Evolutionary conservation across 306 rosid species (phyloP), one percentile per base, ranked within the genome.

Genomic region (Psophocarpus tetragonolobus): DNA sequence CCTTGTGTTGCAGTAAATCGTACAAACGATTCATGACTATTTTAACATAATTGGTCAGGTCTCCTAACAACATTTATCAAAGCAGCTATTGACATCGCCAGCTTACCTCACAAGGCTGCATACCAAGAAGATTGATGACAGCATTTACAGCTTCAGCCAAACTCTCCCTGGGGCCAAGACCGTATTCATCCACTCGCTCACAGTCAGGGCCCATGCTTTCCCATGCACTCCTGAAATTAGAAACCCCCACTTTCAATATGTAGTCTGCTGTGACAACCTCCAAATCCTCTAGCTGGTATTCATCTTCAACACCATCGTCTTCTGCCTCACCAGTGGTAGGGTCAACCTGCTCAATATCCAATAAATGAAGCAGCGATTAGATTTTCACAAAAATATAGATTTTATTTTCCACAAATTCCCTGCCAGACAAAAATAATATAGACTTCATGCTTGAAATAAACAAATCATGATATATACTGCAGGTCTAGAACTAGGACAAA

Each of bases 61-160:
- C 45, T 61, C 74, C 33, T 53, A 61, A 64, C 39, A 57, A 71
- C 60, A 57, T 60, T 73, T 36, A 71, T 20, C 21, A 30, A 42
- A 51, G 74, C 17, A 71, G 30, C 68, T 26, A 51, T 17, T 77
- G 20, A 50, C 54, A 73, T 68, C 20, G 61, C 45, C 61, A 45
- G 85, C 81, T 68, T 85, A 95, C 99, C 96, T 92, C 99, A 64
- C 99, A 95, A 26, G 99, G 98, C 80, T 95, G 97, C 99, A 95
- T 56, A 83, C 99, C 99, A 18, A 95, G 96, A 85, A 95, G 97
- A 79, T 76, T 86, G 76, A 91, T 87, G 81, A 95, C 99, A 53
- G 93, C 74, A 81, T 71, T 86, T 73, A 92, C 98, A 81, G 97
- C 98, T 86, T 91, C 98, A 42, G 92, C 67, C 82, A 95, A 85